These are phyloP conservation scores for Epicoccum sorghinum DNA, from an alignment of 2,329 filamentous ascomycete genomes.

Conservation along the genomic window DNA sequence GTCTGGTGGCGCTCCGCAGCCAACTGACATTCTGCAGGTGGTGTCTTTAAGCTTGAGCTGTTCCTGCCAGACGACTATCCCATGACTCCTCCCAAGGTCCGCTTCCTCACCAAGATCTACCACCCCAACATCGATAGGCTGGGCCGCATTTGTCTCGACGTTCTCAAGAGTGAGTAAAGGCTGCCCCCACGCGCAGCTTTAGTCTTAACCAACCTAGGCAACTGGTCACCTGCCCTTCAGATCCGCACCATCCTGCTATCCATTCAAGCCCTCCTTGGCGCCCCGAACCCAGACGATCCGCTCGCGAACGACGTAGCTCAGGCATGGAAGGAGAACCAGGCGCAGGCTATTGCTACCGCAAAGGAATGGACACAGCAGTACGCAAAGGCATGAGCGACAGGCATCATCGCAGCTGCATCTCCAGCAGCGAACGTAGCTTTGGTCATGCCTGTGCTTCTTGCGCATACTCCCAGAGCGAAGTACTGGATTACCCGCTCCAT, in stretches of 20 bases:
- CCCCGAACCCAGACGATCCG: slow-evolving; percentile 98
- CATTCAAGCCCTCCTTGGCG: slow-evolving; percentile 93
- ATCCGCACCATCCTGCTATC: slow-evolving; percentile 98
- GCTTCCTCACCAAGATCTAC: slow-evolving; percentile 98
- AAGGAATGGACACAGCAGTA: slow-evolving; percentile 90
- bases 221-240: slow-evolving; percentile 98
- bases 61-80: slow-evolving; percentile 99
- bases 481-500: slow-evolving; percentile 5
- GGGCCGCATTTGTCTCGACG: slow-evolving; percentile 94
- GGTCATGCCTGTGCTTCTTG: neutral
- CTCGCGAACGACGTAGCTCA: slow-evolving; percentile 97
- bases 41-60: slow-evolving; percentile 94
- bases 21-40: slow-evolving; percentile 56
- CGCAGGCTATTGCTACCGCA: slow-evolving; percentile 88
- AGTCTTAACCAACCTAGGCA: slow-evolving; percentile 65
- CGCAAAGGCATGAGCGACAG: slow-evolving; percentile 55
- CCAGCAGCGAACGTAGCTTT: neutral
- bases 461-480: neutral
- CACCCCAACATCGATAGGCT: slow-evolving; percentile 99
- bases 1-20: no score
- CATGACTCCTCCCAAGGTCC: slow-evolving; percentile 98
- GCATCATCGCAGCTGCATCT: neutral
- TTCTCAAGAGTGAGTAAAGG: slow-evolving; percentile 80
- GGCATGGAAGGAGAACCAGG: slow-evolving; percentile 96
- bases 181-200: neutral